Evolutionary conservation across 768 basidiomycete genomes (phyloP), one percentile per base, ranked within the genome.

Genomic region (Lenzites betulinus): DNA sequence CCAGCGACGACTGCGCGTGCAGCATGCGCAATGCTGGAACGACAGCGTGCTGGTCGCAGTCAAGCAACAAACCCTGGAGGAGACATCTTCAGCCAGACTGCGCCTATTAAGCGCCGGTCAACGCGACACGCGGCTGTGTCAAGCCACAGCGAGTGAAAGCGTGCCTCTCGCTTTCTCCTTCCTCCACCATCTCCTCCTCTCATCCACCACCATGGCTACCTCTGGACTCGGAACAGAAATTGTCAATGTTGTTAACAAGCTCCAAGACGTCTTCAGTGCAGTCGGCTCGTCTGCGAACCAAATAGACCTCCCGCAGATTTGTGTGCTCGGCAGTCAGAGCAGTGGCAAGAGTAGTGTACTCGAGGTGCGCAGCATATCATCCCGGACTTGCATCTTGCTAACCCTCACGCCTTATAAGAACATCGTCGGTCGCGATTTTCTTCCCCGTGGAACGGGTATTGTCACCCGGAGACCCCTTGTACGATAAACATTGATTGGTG

Each of bases 371-470:
- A 26, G 51, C 18, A 26, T 52, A 15, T 51, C 49, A 6, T 1
- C 33, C 22, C 36, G 18, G 2, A 26, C 28, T 46, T 15, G 43
- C 3, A 16, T 51, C 26, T 26, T 20, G 13, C n/a, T 42, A 39
- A 22, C 18, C 56, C 41, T 33, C 30, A 33, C 30, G 11, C 11
- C 30, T 5, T 33, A 33, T 33, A 41, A 96, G 94, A 97, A 98
- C 78, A 95, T 98, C 66, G 95, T 98, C 56, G 97, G 97, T 60
- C 86, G 96, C 66, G 97, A 99, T 76, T 99, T 99, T 82, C 74
- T 99, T 72, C 97, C 97, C 76, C 92, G 97, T 81, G 97, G 97
- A 74, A 92, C 95, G 57, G 96, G 96, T 76, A 99, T 99, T 70
- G 96, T 99, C 75, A 98, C 96, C 51, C 86, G 96, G 71, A 86